Base-by-base conservation (phyloP, 306 rosid genomes). In the Boehmeria nivea region DNA sequence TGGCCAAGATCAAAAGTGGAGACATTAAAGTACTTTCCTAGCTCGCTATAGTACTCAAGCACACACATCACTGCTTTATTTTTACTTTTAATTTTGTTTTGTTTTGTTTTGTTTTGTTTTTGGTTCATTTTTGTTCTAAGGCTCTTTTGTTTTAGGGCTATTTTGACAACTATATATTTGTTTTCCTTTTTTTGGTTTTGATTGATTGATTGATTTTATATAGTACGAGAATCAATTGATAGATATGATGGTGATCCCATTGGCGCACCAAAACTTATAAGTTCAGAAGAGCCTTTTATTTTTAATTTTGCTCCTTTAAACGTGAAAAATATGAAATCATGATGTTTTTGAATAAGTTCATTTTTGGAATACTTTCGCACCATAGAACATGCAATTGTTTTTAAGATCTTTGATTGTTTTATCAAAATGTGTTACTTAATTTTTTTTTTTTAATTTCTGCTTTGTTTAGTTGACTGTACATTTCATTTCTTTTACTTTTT, bases 1-100 rank as follows among this genome's bases (percentile, higher is more conserved):
- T 93, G 3, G 79, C 94, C 69, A 88, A 85, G 81, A 93, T 93
- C 74, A 85, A 79, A 85, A 70, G 54, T 36, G 96, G 99, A 17
- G 66, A 87, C 78, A 72, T 93, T 65, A 73, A 85, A 94, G 99
- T 93, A 81, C 84, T 52, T 38, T 24, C 51, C 53, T 59, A 38
- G 54, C 75, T 42, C 11, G n/a, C n/a, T n/a, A n/a, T 4, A 33
- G 5, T 11, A 40, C 45, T 11, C 47, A 33, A 20, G 11, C 39
- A 50, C 12, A 13, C 14, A n/a, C 8, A 9, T 24, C 8, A 40
- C 25, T 46, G 36, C 51, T 60, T n/a, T n/a, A n/a, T n/a, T n/a
- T n/a, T n/a, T n/a, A n/a, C n/a, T n/a, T n/a, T n/a, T 27, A 20
- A n/a, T 16, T 61, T 43, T 45, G 24, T 21, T 18, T 49, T 21